Evolutionary conservation across 306 rosid genomes (phyloP).

Genomic region (Echinosophora koreensis): DNA sequence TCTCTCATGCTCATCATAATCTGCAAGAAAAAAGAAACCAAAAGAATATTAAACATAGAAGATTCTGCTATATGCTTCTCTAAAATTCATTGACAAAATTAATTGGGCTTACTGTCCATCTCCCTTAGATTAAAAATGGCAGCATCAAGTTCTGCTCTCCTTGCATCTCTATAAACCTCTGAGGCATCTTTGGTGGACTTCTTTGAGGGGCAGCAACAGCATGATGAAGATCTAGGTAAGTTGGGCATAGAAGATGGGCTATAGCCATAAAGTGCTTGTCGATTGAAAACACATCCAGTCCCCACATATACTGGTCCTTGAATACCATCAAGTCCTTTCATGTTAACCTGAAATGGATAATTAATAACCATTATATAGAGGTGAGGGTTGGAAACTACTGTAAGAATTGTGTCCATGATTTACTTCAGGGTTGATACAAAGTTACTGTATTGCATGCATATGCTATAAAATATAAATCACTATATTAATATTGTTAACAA

Average conservation of each 20-base stretch:
- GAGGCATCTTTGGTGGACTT: constrained; percentile 66
- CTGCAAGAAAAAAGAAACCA: constrained; percentile 58
- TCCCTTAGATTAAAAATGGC: constrained; percentile 87
- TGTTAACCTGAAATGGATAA: constrained; percentile 79
- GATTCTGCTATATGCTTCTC: constrained; percentile 36
- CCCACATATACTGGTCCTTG: constrained; percentile 99
- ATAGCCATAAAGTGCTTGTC: constrained; percentile 99
- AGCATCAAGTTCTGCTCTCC: constrained; percentile 82
- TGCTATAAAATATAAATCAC: neutral
- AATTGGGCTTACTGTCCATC: constrained; percentile 70
- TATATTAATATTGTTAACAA: neutral
- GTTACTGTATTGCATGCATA: neutral
- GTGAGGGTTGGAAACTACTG: neutral
- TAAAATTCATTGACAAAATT: constrained; percentile 31
- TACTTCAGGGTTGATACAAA: constrained; percentile 7
- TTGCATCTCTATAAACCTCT: constrained; percentile 71
- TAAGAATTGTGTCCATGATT: neutral
- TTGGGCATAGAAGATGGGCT: constrained; percentile 82
- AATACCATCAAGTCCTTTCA: constrained; percentile 98
- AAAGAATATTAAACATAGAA: constrained; percentile 26
- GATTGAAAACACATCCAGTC: constrained; percentile 88
- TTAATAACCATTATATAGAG: constrained; percentile 28
- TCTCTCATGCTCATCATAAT: constrained; percentile 86
- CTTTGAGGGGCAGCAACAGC: constrained; percentile 89
- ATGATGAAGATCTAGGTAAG: constrained; percentile 65